Evolutionary conservation across 2,329 filamentous ascomycete genomes (phyloP).

Genomic region (Aspergillus versicolor): DNA sequence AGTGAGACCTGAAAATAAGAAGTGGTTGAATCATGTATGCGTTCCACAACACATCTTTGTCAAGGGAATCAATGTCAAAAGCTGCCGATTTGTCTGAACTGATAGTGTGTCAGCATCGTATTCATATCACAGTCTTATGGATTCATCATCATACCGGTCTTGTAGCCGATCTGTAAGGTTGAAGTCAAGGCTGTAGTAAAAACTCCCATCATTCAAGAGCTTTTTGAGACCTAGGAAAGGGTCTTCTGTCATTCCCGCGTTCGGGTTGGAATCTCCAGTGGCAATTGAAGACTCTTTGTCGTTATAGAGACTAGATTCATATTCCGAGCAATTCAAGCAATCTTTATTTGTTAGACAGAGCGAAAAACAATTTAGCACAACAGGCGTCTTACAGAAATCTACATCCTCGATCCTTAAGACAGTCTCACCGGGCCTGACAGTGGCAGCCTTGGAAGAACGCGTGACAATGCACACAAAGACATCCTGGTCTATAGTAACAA

Average conservation of each 20-base stretch:
- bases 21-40: slow-evolving; percentile 96
- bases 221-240: slow-evolving; percentile 90
- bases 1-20: slow-evolving; percentile 79
- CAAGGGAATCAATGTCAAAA: slow-evolving; percentile 89
- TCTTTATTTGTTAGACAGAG: slow-evolving; percentile 48
- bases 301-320: slow-evolving; percentile 70
- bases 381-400: slow-evolving; percentile 64
- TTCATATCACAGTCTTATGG: slow-evolving; percentile 5
- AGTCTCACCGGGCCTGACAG: slow-evolving; percentile 80
- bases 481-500: slow-evolving; percentile 80
- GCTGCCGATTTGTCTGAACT: slow-evolving; percentile 73
- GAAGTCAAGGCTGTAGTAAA: slow-evolving; percentile 99
- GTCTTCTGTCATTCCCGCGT: slow-evolving; percentile 67
- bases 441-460: slow-evolving; percentile 73
- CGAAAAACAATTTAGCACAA: not conserved
- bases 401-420: slow-evolving; percentile 84
- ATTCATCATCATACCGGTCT: slow-evolving; percentile 61
- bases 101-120: slow-evolving; percentile 18
- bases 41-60: slow-evolving; percentile 94
- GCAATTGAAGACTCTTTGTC: slow-evolving; percentile 55
- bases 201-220: slow-evolving; percentile 86
- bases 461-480: slow-evolving; percentile 91
- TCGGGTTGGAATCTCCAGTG: slow-evolving; percentile 54
- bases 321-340: slow-evolving; percentile 82
- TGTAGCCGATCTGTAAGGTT: slow-evolving; percentile 92